phyloP scores from a whole-genome alignment of 805 yeast species.

The Candida caryicola region DNA sequence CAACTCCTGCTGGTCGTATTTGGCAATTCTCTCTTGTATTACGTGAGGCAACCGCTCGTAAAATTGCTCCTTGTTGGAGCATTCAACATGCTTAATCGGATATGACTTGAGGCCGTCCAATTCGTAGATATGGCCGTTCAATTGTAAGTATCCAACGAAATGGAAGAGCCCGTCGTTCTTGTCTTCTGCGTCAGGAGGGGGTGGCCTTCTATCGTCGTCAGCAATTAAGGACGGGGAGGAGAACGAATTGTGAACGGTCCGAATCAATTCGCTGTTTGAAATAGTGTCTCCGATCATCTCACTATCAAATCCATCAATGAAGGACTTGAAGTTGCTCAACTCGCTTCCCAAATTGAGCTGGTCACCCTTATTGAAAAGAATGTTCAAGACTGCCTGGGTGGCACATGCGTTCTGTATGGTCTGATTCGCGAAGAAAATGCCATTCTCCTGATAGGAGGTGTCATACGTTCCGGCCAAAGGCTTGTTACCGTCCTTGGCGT shows the following conservation, averaged over 20 bases:
- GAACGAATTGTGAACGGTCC: slow-evolving; percentile 60
- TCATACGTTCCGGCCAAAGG: slow-evolving; percentile 49
- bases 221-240: slow-evolving; percentile 56
- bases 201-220: slow-evolving; percentile 39
- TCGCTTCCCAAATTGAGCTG: slow-evolving; percentile 48
- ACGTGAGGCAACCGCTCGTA: slow-evolving; percentile 42
- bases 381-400: slow-evolving; percentile 65
- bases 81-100: slow-evolving; percentile 51
- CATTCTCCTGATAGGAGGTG: slow-evolving; percentile 25
- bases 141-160: slow-evolving; percentile 52
- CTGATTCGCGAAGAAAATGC: slow-evolving; percentile 60
- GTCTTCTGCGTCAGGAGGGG: slow-evolving; percentile 22
- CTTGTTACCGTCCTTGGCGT: slow-evolving; percentile 23
- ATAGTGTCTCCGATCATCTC: slow-evolving; percentile 60
- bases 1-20: slow-evolving; percentile 46
- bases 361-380: slow-evolving; percentile 44
- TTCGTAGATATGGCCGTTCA: slow-evolving; percentile 50
- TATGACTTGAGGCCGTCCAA: slow-evolving; percentile 57
- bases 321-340: slow-evolving; percentile 45
- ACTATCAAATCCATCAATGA: slow-evolving; percentile 53
- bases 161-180: slow-evolving; percentile 57
- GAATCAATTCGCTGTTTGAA: slow-evolving; percentile 54
- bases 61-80: slow-evolving; percentile 41
- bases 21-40: slow-evolving; percentile 44
- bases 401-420: slow-evolving; percentile 69